Evolutionary conservation across 768 basidiomycete genomes (phyloP).

Genomic region (Cystofilobasidium bisporidii): DNA sequence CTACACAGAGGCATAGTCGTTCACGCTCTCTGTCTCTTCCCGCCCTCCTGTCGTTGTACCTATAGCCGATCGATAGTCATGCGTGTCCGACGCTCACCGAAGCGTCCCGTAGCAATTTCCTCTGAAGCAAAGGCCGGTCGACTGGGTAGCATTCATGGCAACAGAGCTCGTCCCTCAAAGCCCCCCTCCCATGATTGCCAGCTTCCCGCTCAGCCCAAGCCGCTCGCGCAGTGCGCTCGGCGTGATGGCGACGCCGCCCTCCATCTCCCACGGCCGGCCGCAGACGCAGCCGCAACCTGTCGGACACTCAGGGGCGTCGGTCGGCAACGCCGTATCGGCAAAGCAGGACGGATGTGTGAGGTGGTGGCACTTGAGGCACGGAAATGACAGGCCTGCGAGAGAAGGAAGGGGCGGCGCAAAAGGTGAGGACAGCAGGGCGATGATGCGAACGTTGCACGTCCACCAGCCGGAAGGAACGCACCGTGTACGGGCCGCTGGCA

Average conservation of each 20-base stretch:
- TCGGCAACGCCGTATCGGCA: background rate
- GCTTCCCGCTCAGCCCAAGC: background rate
- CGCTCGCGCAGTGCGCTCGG: background rate
- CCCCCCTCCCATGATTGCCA: too few relatives aligned
- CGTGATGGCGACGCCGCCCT: background rate
- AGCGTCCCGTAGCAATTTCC: too few relatives aligned
- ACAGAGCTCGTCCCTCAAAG: too few relatives aligned
- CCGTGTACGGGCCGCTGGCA: background rate
- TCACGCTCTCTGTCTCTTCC: background rate
- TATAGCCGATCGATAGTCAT: too few relatives aligned
- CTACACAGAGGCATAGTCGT: background rate
- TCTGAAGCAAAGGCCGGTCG: too few relatives aligned
- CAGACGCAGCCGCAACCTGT: constrained; percentile 18
- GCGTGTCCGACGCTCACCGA: too few relatives aligned
- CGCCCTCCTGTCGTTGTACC: too few relatives aligned
- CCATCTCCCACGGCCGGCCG: background rate
- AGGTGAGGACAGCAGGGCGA: background rate
- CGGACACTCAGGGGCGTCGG: background rate
- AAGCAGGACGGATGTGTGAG: background rate
- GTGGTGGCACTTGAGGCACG: constrained; percentile 6
- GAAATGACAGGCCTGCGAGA: background rate
- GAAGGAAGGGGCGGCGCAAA: background rate
- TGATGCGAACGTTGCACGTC: background rate
- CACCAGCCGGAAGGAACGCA: background rate
- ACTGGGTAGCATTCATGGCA: too few relatives aligned